phyloP scores from a whole-genome alignment of 1,284 basidiomycete genomes.

The Melampsora americana region DNA sequence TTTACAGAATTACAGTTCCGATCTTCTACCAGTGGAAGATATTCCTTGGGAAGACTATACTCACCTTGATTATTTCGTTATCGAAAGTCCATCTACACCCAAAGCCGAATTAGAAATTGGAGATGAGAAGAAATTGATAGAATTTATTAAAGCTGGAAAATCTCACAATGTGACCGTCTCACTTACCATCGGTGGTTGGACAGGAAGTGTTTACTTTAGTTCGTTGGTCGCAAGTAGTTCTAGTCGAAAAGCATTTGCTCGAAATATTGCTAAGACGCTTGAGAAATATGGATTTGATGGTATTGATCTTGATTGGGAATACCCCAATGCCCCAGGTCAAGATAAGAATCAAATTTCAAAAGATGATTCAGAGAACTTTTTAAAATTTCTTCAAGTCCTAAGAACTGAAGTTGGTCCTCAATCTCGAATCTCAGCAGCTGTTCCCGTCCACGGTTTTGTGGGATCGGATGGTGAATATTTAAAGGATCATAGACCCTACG shows the following conservation, averaged over 20 bases:
- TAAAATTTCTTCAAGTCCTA: constrained; percentile 32
- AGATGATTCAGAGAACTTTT: constrained; percentile 37
- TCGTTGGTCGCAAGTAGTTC: constrained; percentile 20
- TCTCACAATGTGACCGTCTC: constrained; percentile 35
- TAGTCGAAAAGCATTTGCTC: constrained; percentile 20
- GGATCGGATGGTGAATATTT: constrained; percentile 27
- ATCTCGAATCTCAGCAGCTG: constrained; percentile 31
- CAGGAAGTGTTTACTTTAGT: constrained; percentile 34
- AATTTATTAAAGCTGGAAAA: constrained; percentile 20
- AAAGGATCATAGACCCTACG: constrained; percentile 30
- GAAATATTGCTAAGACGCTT: constrained; percentile 8
- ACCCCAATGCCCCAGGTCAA: constrained; percentile 28
- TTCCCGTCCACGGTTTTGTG: constrained; percentile 34
- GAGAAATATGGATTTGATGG: constrained; percentile 34
- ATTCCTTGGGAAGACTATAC: constrained; percentile 39
- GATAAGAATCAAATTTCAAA: constrained; percentile 23
- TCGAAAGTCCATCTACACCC: constrained; percentile 1
- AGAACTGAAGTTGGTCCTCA: constrained; percentile 21
- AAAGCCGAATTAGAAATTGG: constrained; percentile 21
- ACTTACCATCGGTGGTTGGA: constrained; percentile 34
- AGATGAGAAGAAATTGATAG: constrained; percentile 33
- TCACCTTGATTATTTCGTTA: constrained; percentile 39
- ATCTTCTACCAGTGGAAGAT: constrained; percentile 22
- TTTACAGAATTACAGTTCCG: constrained; percentile 23
- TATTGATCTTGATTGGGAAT: constrained; percentile 40